A percentile compares a stretch with the other conserved stretches of the same genome.
Conservation (phyloP, 1,284 basidiomycete genomes). For the Sanghuangporus baumii region DNA sequence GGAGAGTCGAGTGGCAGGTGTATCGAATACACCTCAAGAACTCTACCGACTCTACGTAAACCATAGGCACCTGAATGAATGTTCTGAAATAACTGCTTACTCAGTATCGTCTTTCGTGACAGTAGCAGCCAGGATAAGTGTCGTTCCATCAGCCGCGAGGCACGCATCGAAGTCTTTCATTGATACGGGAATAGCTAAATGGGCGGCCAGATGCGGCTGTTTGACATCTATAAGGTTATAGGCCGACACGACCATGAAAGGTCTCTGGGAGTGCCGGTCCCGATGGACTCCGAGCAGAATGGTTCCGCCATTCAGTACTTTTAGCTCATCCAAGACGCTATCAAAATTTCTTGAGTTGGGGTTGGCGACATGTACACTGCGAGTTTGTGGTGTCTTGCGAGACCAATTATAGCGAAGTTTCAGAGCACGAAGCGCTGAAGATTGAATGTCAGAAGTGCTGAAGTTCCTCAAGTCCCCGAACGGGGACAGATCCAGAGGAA, state of each 20-base stretch:
- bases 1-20: conserved; percentile 5
- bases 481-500: conserved; percentile 11
- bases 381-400: not conserved
- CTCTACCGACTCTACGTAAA: not conserved
- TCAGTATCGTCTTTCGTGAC: conserved; percentile 7
- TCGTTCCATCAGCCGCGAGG: not conserved
- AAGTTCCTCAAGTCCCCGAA: conserved; percentile 8
- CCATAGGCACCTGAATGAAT: not conserved
- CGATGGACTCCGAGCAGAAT: conserved; percentile 11
- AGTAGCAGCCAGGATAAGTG: conserved; percentile 14
- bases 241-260: conserved; percentile 9
- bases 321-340: conserved; percentile 14
- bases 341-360: not conserved
- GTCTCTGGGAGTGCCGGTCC: conserved; percentile 13
- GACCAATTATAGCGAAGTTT: conserved; percentile 16
- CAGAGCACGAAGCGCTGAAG: conserved; percentile 8
- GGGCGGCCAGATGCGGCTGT: conserved; percentile 2
- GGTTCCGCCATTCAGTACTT: conserved; percentile 9
- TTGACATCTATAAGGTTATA: conserved; percentile 2
- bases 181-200: conserved; percentile 2
- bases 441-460: conserved; percentile 8
- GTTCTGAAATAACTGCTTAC: not conserved
- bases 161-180: conserved; percentile 17
- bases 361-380: not conserved
- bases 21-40: conserved; percentile 14